Percentiles rank a stretch among this genome's conserved stretches.
Evolutionary conservation across 495 filamentous ascomycete genomes (phyloP).

Genomic region (Polyplosphaeria fusca): DNA sequence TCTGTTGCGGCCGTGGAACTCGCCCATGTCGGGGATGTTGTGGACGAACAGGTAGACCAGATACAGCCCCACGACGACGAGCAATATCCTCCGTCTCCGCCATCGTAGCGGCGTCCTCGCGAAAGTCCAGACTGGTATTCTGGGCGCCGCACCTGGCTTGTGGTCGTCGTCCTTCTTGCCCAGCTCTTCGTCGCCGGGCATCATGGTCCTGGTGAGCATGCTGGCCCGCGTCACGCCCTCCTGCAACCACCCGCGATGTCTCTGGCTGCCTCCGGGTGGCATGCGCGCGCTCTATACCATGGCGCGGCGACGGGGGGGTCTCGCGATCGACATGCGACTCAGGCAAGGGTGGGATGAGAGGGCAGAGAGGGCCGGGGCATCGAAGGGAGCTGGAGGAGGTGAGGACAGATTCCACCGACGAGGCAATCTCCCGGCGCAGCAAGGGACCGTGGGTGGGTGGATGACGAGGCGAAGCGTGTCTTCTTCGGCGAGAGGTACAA

Average conservation of each 20-base stretch:
- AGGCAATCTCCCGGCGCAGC: too few relatives aligned
- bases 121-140: constrained; percentile 10
- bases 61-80: constrained; percentile 45
- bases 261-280: constrained; percentile 4
- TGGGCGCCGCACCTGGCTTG: constrained; percentile 41
- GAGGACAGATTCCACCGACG: too few relatives aligned
- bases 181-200: constrained; percentile 62
- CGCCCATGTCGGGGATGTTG: constrained; percentile 27
- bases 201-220: constrained; percentile 45
- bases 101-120: constrained; percentile 43
- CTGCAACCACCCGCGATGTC: constrained; percentile 24
- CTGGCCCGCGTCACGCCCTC: constrained; percentile 20
- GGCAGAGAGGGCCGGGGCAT: not conserved
- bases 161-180: constrained; percentile 68
- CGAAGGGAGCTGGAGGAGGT: not conserved
- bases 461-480: too few relatives aligned
- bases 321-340: constrained; percentile 14
- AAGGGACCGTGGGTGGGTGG: too few relatives aligned
- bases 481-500: too few relatives aligned
- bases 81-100: constrained; percentile 45
- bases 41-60: constrained; percentile 40
- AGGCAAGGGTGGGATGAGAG: not conserved
- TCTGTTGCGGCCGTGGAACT: not conserved
- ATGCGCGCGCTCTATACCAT: constrained; percentile 22
- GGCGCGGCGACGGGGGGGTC: not conserved